phyloP scores from a whole-genome alignment of 1,284 basidiomycete species.

The Flammula alnicola region DNA sequence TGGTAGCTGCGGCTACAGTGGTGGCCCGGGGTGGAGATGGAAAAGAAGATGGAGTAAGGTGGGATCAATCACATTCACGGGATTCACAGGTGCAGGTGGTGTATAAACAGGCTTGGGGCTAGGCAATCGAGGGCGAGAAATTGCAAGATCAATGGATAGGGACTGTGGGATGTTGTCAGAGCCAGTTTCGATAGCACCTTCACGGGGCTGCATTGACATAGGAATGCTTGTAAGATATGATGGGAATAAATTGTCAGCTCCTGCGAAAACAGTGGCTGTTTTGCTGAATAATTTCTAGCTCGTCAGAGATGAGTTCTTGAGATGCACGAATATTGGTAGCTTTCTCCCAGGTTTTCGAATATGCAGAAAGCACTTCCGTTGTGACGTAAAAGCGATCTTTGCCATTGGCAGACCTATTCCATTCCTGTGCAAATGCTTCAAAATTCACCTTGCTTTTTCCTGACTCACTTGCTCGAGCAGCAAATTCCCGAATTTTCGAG shows the following conservation, averaged over 20 bases:
- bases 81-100: too few species aligned
- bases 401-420: neutral
- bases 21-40: too few species aligned
- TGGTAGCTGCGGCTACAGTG: too few species aligned
- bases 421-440: neutral
- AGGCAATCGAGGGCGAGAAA: neutral
- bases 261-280: neutral
- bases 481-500: neutral
- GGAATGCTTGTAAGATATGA: neutral
- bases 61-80: too few species aligned
- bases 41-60: too few species aligned
- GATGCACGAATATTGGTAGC: slow-evolving; percentile 1
- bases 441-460: neutral
- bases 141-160: neutral
- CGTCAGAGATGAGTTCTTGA: neutral
- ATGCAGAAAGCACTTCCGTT: neutral
- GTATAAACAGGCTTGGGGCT: too few species aligned
- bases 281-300: neutral
- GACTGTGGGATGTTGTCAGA: neutral
- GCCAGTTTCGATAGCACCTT: neutral
- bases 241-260: neutral
- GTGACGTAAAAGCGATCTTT: slow-evolving; percentile 4
- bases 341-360: slow-evolving; percentile 5
- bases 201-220: neutral
- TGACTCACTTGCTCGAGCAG: neutral